Base-by-base conservation (phyloP, 228 moss, liverwort and hornwort species). In the Sphagnum magellanicum region DNA sequence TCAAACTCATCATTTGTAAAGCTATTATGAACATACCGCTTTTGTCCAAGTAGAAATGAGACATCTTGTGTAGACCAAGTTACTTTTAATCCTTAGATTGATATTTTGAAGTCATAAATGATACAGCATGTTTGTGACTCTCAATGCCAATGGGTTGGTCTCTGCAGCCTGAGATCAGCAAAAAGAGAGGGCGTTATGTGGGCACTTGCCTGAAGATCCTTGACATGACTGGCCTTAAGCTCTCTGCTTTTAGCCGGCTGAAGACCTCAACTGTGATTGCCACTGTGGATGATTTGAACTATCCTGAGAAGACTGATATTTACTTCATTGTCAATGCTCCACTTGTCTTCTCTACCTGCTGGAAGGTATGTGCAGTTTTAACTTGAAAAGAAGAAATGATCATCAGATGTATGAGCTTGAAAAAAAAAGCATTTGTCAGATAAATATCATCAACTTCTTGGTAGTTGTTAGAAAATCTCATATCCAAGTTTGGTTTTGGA, bases 251-350 rank as follows among this genome's bases (percentile, higher is more conserved):
- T 71, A 92, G 79, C 77, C 88, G 94, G 60, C 59, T 92, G 0
- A 98, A 85, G 85, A 83, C 76, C 57, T 84, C 90, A 68, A 93
- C 94, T 46, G 88, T 84, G 16, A 93, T 98, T 67, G 91, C 98
- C 52, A 98, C 98, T 6, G 90, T 98, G 5, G 98, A 98, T 71
- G 92, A 98, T 74, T 80, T 98, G 83, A 98, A 98, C 65, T 98
- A 98, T 67, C 98, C 98, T 68, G 98, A 98, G 52, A 98, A 98
- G 83, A 98, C 92, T 6, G 98, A 93, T 69, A 92, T 87, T 8
- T 98, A 98, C 74, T 98, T 85, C 72, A 94, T 98, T 66, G 98
- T 98, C 50, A 98, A 98, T 78, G 98, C 98, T 9, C 98, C 98
- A 14, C 92, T 90, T 59, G 94, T 92, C 50, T 98, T 98, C 70